phyloP scores from a whole-genome alignment of 2,329 filamentous ascomycete genomes.

The Pseudonectria foliicola region DNA sequence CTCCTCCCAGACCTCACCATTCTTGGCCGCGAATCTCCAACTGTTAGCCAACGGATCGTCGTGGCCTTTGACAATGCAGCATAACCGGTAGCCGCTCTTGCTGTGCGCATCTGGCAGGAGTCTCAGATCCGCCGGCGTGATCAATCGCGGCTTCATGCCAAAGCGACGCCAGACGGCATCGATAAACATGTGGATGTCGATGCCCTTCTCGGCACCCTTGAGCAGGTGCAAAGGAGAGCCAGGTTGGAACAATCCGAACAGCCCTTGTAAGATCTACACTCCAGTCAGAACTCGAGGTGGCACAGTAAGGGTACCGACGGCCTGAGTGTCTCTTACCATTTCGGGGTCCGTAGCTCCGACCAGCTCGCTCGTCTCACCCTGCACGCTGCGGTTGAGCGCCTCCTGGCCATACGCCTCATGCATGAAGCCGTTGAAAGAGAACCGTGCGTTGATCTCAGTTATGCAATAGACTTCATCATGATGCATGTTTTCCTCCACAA shows the following conservation, averaged over 20 bases:
- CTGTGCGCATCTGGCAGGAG: slow-evolving; percentile 20
- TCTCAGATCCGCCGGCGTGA: slow-evolving; percentile 27
- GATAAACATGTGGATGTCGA: slow-evolving; percentile 34
- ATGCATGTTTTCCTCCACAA: slow-evolving; percentile 23
- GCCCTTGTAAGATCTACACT: slow-evolving; percentile 26
- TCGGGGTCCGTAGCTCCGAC: slow-evolving; percentile 18
- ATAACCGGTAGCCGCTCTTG: slow-evolving; percentile 23
- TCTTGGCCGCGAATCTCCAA: slow-evolving; percentile 7
- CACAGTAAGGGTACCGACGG: too few species aligned
- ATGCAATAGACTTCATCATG: slow-evolving; percentile 23
- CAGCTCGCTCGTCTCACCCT: slow-evolving; percentile 8
- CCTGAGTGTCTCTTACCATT: slow-evolving; percentile 19
- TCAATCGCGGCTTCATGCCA: slow-evolving; percentile 25
- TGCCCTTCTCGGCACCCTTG: slow-evolving; percentile 30
- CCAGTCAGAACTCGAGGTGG: too few species aligned
- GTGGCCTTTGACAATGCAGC: slow-evolving; percentile 15
- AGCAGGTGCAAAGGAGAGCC: slow-evolving; percentile 28
- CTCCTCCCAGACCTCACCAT: slow-evolving; percentile 24
- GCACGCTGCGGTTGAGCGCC: slow-evolving; percentile 15
- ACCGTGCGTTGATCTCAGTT: slow-evolving; percentile 36
- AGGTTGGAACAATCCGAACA: slow-evolving; percentile 25
- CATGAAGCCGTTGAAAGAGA: slow-evolving; percentile 32
- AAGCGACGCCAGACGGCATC: slow-evolving; percentile 20
- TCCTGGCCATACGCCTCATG: slow-evolving; percentile 24
- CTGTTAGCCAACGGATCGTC: neutral